phyloP scores from a whole-genome alignment of 441 rosid genomes.

The Jatropha multifida region DNA sequence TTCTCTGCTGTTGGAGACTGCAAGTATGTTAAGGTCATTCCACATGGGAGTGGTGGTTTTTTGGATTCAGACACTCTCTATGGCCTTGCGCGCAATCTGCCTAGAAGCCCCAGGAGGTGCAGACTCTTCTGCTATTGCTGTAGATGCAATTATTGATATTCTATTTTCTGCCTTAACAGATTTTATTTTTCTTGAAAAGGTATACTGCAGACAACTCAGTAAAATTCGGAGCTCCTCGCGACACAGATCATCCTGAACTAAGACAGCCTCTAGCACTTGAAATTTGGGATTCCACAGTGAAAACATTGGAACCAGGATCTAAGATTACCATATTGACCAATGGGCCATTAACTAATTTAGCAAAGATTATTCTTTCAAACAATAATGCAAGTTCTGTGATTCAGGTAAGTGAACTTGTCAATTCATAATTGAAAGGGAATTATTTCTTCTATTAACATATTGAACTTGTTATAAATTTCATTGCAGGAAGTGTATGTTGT shows the following conservation, averaged over 20 bases:
- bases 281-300: slow-evolving; percentile 55
- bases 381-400: slow-evolving; percentile 43
- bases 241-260: slow-evolving; percentile 67
- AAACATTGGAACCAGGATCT: slow-evolving; percentile 40
- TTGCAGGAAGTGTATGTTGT: slow-evolving; percentile 67
- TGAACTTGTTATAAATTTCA: not conserved
- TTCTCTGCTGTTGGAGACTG: slow-evolving; percentile 65
- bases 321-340: slow-evolving; percentile 67
- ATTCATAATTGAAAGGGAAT: not conserved
- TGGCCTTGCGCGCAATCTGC: slow-evolving; percentile 77
- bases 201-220: slow-evolving; percentile 74
- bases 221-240: slow-evolving; percentile 58
- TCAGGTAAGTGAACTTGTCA: slow-evolving; percentile 43
- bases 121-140: not conserved
- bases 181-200: slow-evolving; percentile 31
- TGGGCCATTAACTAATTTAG: slow-evolving; percentile 86
- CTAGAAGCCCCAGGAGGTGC: slow-evolving; percentile 84
- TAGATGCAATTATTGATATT: not conserved
- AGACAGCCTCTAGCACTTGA: slow-evolving; percentile 76
- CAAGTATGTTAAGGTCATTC: slow-evolving; percentile 67
- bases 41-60: slow-evolving; percentile 82
- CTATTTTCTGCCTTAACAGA: not conserved
- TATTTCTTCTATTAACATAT: not conserved
- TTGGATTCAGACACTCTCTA: slow-evolving; percentile 85
- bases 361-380: slow-evolving; percentile 47